These are phyloP conservation scores for Daldinia caldariorum DNA, from an alignment of 495 filamentous ascomycete species.

Conservation along the genomic window DNA sequence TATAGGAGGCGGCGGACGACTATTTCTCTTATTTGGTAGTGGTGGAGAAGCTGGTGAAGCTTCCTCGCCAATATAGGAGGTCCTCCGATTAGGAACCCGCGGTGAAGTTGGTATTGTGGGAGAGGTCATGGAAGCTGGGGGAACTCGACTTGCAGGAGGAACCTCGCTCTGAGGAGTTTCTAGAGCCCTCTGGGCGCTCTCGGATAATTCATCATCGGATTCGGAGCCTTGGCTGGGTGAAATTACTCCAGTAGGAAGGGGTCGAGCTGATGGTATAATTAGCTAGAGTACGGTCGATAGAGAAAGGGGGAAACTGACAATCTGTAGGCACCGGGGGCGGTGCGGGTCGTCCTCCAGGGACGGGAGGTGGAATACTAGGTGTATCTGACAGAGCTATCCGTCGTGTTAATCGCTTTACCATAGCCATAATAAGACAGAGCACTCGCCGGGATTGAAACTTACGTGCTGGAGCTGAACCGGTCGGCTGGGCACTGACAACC, in stretches of 20 bases:
- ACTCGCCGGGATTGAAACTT: conserved; percentile 35
- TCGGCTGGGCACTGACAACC: conserved; percentile 49
- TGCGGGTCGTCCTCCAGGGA: conserved; percentile 70
- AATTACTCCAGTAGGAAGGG: conserved; percentile 62
- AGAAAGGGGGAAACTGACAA: conserved; percentile 61
- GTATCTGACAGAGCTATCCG: conserved; percentile 49
- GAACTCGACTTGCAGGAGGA: conserved; percentile 49
- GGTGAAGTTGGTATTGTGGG: conserved; percentile 65
- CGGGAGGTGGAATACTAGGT: conserved; percentile 61
- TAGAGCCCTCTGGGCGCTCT: conserved; percentile 57
- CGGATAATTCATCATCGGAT: conserved; percentile 94
- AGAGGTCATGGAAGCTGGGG: conserved; percentile 61
- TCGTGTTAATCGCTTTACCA: conserved; percentile 50
- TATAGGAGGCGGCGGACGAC: conserved; percentile 60
- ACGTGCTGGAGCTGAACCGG: conserved; percentile 61
- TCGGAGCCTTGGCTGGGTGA: conserved; percentile 84
- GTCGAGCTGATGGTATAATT: conserved; percentile 64
- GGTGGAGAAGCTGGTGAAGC: conserved; percentile 58
- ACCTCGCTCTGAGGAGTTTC: conserved; percentile 54
- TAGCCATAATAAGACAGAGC: conserved; percentile 46
- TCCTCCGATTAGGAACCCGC: conserved; percentile 60
- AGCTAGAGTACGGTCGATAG: conserved; percentile 41
- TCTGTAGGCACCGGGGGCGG: conserved; percentile 76
- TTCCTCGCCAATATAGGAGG: conserved; percentile 62
- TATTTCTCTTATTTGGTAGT: conserved; percentile 62